A percentile compares a stretch with the other conserved stretches of the same genome.
phyloP scores from a whole-genome alignment of 352 stramenopile species.

The Phytophthora crassamura region DNA sequence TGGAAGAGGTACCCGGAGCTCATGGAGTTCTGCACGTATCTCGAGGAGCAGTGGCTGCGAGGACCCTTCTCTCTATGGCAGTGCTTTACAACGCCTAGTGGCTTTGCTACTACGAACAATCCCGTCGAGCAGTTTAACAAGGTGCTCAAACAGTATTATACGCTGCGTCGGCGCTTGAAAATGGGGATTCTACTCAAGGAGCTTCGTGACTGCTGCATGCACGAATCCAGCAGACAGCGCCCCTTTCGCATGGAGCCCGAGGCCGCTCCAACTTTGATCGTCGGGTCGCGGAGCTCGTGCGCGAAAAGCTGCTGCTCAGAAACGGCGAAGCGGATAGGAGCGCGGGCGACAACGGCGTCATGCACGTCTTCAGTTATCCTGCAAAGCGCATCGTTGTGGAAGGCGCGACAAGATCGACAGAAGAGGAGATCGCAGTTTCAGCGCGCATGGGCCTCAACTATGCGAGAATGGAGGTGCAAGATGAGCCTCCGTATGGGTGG shows the following conservation, averaged over 20 bases:
- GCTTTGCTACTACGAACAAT: slow-evolving; percentile 29
- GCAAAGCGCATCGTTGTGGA: too few species aligned
- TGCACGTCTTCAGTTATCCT: background rate
- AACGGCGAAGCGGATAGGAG: too few species aligned
- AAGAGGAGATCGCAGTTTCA: background rate
- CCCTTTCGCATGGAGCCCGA: background rate
- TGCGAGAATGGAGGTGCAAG: background rate
- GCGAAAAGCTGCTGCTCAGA: too few species aligned
- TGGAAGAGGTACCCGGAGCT: background rate
- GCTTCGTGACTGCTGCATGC: slow-evolving; percentile 1
- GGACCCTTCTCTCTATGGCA: slow-evolving; percentile 20
- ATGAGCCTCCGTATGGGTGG: background rate
- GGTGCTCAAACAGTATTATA: slow-evolving; percentile 27
- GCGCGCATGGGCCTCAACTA: background rate
- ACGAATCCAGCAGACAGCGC: background rate
- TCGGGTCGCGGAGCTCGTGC: background rate
- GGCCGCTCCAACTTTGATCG: background rate
- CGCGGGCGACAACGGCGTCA: too few species aligned
- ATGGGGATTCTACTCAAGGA: slow-evolving; percentile 7
- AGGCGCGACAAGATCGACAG: background rate
- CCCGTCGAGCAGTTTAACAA: slow-evolving; percentile 30
- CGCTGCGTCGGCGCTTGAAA: slow-evolving; percentile 7
- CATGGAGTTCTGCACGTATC: slow-evolving; percentile 9
- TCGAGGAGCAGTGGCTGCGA: slow-evolving; percentile 15
- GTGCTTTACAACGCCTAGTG: slow-evolving; percentile 8